phyloP scores from a whole-genome alignment of 179 eudicot genomes.

The Camellia oleifera region DNA sequence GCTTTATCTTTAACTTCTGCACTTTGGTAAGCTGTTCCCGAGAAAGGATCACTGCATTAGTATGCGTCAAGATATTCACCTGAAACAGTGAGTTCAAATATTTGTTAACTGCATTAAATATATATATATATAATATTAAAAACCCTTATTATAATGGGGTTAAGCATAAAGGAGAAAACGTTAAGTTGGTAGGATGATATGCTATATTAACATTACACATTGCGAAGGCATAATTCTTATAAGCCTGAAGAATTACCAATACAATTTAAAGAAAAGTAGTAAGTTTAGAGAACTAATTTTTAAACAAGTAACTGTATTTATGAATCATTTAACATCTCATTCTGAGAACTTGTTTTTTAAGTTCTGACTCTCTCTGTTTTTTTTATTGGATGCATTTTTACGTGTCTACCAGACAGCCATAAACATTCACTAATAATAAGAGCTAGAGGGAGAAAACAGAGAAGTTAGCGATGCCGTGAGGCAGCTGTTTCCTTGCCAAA shows the following conservation, averaged over 20 bases:
- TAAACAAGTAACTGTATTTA: background rate
- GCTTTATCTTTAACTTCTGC: slow-evolving; percentile 35
- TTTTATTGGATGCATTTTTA: no score
- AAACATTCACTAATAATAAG: no score
- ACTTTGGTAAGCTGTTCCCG: slow-evolving; percentile 20
- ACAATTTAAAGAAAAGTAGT: background rate
- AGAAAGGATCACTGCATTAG: slow-evolving; percentile 29
- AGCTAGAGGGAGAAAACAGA: no score
- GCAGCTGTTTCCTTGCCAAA: no score
- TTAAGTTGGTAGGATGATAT: background rate
- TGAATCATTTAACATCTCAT: no score
- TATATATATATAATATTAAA: background rate
- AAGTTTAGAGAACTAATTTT: background rate
- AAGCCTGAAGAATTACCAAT: background rate
- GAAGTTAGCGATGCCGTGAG: no score
- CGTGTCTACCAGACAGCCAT: no score
- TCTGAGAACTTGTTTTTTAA: no score
- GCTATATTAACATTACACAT: background rate
- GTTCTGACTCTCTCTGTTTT: no score
- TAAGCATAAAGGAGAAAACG: background rate
- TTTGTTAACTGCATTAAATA: background rate
- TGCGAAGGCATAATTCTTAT: background rate
- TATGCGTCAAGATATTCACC: slow-evolving; percentile 75
- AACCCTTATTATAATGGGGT: background rate
- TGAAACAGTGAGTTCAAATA: slow-evolving; percentile 6